phyloP scores from a whole-genome alignment of 2,329 filamentous ascomycete genomes.

The Fusarium verticillioides region DNA sequence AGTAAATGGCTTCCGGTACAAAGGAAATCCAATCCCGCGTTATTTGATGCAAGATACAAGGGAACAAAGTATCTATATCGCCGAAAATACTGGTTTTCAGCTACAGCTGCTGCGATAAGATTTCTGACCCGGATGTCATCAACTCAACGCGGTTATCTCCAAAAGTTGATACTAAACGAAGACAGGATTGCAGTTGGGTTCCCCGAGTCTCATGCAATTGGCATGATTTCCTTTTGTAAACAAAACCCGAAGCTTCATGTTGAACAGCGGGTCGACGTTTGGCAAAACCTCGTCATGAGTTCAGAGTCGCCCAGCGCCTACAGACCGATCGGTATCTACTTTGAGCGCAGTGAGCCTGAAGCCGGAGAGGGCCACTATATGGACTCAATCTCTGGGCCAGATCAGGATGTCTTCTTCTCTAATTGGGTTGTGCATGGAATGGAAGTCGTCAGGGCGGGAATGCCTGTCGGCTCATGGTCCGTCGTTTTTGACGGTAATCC shows the following conservation, averaged over 20 bases:
- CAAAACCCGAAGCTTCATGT: constrained; percentile 13
- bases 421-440: not conserved
- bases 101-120: not conserved
- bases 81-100: not conserved
- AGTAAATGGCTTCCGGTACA: too few species aligned
- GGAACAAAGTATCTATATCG: not conserved
- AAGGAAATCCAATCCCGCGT: too few species aligned
- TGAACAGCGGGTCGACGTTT: constrained; percentile 13
- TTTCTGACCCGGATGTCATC: not conserved
- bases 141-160: not conserved
- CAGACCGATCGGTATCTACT: accelerated
- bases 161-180: not conserved
- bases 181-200: not conserved
- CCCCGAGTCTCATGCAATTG: not conserved
- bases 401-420: not conserved
- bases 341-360: accelerated
- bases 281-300: not conserved
- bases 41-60: not conserved
- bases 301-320: too few species aligned
- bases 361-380: too few species aligned
- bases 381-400: too few species aligned
- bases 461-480: not conserved
- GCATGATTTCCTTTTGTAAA: constrained; percentile 17
- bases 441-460: not conserved
- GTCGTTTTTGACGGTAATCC: not conserved